A percentile compares a stretch with the other conserved stretches of the same genome.
These are phyloP conservation scores for Leccinum boreale DNA, from an alignment of 768 basidiomycete genomes.

Conservation along the genomic window DNA sequence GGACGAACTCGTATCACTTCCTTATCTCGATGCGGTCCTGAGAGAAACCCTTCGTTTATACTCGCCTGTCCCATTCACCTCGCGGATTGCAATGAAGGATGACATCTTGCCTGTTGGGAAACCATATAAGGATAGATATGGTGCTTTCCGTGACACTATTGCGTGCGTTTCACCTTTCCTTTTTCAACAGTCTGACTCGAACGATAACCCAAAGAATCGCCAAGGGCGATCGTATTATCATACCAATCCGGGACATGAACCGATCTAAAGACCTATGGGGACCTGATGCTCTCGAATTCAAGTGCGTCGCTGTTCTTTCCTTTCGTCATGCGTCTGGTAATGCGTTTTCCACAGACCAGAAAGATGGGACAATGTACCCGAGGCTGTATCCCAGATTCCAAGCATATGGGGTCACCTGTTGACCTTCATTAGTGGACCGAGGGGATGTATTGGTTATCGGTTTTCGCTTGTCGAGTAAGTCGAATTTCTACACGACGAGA, in stretches of 20 bases:
- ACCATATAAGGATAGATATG: slow-evolving; percentile 44
- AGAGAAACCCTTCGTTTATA: slow-evolving; percentile 59
- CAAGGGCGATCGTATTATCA: slow-evolving; percentile 44
- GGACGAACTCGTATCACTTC: slow-evolving; percentile 63
- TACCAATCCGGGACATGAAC: slow-evolving; percentile 56
- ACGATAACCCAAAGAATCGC: slow-evolving; percentile 26
- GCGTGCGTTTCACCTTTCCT: slow-evolving; percentile 22
- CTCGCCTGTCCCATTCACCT: slow-evolving; percentile 42
- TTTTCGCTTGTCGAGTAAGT: slow-evolving; percentile 61
- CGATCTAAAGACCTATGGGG: slow-evolving; percentile 57
- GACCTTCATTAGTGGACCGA: slow-evolving; percentile 62
- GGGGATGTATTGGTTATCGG: slow-evolving; percentile 64
- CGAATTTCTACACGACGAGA: too few relatives aligned
- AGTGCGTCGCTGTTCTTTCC: slow-evolving; percentile 27
- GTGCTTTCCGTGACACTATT: slow-evolving; percentile 38
- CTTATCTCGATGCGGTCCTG: slow-evolving; percentile 64
- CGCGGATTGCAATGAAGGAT: slow-evolving; percentile 47
- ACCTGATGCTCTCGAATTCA: slow-evolving; percentile 59
- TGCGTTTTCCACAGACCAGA: slow-evolving; percentile 17
- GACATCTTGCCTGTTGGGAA: slow-evolving; percentile 48
- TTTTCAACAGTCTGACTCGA: background rate
- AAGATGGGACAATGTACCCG: slow-evolving; percentile 52
- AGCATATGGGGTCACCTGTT: slow-evolving; percentile 59
- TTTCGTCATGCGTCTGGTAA: background rate
- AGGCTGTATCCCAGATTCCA: slow-evolving; percentile 44